Base-by-base conservation (phyloP, 768 basidiomycete genomes). In the Ramaria rubella region DNA sequence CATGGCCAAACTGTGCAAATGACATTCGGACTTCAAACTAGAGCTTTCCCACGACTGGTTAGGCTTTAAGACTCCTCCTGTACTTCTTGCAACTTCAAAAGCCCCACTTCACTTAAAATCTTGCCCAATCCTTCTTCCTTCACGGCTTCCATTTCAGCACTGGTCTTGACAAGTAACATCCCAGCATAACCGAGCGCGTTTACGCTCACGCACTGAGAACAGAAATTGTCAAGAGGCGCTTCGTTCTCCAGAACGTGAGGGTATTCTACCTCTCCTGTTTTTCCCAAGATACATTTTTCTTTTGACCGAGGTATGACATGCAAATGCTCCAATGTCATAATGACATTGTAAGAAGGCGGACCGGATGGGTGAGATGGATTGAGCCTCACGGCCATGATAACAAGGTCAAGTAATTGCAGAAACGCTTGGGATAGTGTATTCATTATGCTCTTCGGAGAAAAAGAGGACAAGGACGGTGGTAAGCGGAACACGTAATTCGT, bases 141-240 rank as follows among this genome's bases (percentile, higher is more conserved):
- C 40, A 96, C 77, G 2, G 77, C 79, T 55, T 83, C 81, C 49
- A 91, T 68, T 70, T 94, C 91, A 19, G 76, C 76, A 53, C 87
- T 81, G 60, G 86, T 91, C 74, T 87, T 91, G 24, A 90, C 91
- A 54, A 96, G 79, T 59, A 96, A 63, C 85, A 90, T 82, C 1
- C 94, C 94, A 6, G 91, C 88, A 67, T 87, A 96, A 14, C 90
- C 94, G 48, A 96, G 77, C 44, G 94, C 79, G 68, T 97, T 96
- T 42, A 97, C 76, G 63, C 81, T 81, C 26, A 97, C 64, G 53
- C 69, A 59, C 55, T 56, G 38, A 27, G 24, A 40, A 27, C 9
- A 15, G 27, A 57, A 11, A n/a, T 51, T 15, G 5, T 57, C 11
- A 27, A 44, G 6, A 1, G 33, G 29, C 5, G 11, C 21, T 21